Conservation (phyloP, 305 asterid genomes). For the Andrographis paniculata region DNA sequence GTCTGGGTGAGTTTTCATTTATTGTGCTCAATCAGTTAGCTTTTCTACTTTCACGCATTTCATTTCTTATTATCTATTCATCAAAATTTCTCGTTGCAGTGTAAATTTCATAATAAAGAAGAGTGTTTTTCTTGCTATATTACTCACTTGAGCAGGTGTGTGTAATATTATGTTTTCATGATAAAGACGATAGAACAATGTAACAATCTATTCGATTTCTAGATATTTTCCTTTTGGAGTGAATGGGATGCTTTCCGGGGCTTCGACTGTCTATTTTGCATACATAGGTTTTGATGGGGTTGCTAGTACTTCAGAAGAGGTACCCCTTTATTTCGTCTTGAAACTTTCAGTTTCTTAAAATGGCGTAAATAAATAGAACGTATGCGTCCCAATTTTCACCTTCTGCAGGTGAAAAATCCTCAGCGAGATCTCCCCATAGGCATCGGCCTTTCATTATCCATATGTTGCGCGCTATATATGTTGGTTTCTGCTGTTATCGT, state of each 20-base stretch:
- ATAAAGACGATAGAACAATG: not conserved
- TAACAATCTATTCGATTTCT: not conserved
- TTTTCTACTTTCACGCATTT: too few relatives aligned
- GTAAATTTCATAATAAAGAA: too few relatives aligned
- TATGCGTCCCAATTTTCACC: not conserved
- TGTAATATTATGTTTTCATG: not conserved
- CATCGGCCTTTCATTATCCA: conserved; percentile 74
- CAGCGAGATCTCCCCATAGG: conserved; percentile 94
- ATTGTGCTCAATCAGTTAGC: conserved; percentile 12
- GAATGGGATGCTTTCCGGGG: conserved; percentile 96
- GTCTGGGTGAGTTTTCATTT: conserved; percentile 44
- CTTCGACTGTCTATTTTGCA: conserved; percentile 92
- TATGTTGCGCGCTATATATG: conserved; percentile 82
- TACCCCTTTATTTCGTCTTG: conserved; percentile 11
- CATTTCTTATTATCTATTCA: too few relatives aligned
- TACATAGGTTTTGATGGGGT: conserved; percentile 88
- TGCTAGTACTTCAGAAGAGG: conserved; percentile 99
- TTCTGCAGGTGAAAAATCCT: conserved; percentile 77
- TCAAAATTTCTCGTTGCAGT: too few relatives aligned
- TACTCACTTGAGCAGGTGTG: too few relatives aligned
- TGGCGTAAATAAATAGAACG: not conserved
- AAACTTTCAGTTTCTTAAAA: conserved; percentile 1
- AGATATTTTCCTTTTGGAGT: conserved; percentile 88
- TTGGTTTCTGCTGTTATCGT: conserved; percentile 89
- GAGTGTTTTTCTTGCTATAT: too few relatives aligned